These are phyloP conservation scores for Malus domestica DNA, from an alignment of 306 rosid species.

Conservation along the genomic window DNA sequence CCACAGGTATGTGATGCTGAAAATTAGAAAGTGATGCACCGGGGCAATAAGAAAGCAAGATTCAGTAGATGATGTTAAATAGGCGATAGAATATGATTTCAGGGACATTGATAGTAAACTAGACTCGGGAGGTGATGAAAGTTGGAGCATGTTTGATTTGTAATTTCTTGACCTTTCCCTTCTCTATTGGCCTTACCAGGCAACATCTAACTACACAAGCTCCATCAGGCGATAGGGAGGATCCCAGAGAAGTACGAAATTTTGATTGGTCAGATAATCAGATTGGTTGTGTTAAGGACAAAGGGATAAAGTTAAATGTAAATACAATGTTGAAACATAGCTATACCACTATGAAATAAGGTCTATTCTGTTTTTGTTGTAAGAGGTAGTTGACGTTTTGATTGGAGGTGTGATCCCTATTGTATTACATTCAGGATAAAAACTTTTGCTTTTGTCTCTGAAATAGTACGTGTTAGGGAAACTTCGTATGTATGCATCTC, in stretches of 20 bases:
- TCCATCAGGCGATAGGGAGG: neutral
- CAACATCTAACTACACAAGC: neutral
- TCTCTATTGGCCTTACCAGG: neutral
- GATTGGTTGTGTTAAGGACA: neutral
- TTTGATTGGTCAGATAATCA: neutral
- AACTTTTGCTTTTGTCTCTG: neutral
- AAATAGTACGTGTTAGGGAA: neutral
- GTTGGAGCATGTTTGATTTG: neutral
- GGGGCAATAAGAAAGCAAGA: neutral
- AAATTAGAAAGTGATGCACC: neutral
- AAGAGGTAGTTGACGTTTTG: neutral
- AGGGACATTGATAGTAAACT: neutral
- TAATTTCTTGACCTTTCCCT: neutral
- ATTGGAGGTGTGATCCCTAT: neutral
- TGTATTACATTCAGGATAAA: neutral
- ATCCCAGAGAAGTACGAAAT: neutral
- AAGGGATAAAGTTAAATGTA: neutral
- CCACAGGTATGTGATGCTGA: neutral
- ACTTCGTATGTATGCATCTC: neutral
- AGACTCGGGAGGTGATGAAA: neutral
- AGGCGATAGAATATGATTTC: neutral
- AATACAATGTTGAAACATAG: neutral
- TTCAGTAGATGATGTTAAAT: neutral
- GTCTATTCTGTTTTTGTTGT: neutral
- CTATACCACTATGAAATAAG: neutral